Evolutionary conservation across 805 yeast species (phyloP), one percentile per base, ranked within the genome.

Genomic region (Starmerella ratchasimensis): DNA sequence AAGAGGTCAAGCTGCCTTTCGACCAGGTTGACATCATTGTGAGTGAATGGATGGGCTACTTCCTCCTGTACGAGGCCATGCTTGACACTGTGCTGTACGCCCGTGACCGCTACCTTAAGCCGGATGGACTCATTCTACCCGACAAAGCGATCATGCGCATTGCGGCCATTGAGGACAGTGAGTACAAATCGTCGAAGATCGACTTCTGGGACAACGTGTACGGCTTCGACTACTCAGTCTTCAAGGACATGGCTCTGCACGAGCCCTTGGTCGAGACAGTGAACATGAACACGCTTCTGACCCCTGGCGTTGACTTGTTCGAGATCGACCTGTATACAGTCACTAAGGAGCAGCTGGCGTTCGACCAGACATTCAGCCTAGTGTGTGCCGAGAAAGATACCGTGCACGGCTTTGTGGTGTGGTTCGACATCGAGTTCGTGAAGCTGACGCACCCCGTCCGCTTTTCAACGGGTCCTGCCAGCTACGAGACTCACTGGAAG

Each of bases 31-130:
- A 90, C 58, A 88, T 90, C 51, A 90, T 90, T 49, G 76, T 90
- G 43, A 76, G 90, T 46, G 99, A 90, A 61, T 90, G 99, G 99
- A 90, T 90, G 99, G 99, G 99, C 14, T 90, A 90, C 61, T 90
- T 90, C 55, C 62, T 93, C 50, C 68, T 93, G 39, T 90, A 88
- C 58, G 99, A 90, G 68, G 81, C 94, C 44, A 90, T 90, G 99
- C 70, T 90, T 58, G 97, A 90, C 61, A 83, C 97, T 20, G 98
- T 90, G 20, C 65, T 90, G 49, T 73, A 72, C 50, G 99, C 99
- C 25, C 74, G 99, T 62, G 99, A 90, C 62, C 74, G 70, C 57
- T 93, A 84, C 60, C 55, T 64, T 40, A 74, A 65, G 29, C 67
- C 70, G 52, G 94, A 81, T 35, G 99, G 99, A 11, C 67, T 88